Percentiles rank a stretch among this genome's conserved stretches.
Evolutionary conservation across 2,329 filamentous ascomycete species (phyloP).

Genomic region (Colletotrichum incanum): DNA sequence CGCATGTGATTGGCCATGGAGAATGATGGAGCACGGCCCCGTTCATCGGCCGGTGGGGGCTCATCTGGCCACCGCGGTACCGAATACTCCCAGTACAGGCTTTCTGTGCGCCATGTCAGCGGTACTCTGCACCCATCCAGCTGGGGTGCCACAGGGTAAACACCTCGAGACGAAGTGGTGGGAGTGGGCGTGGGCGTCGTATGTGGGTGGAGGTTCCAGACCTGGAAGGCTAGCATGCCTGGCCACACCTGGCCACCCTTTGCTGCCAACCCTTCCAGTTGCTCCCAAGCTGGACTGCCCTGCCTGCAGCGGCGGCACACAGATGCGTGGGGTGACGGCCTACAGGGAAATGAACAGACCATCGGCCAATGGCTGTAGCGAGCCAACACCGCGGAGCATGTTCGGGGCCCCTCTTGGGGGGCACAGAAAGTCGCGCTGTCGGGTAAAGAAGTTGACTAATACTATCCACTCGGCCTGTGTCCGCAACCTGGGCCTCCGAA

Average conservation of each 20-base stretch:
- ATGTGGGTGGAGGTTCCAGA: conserved; percentile 29
- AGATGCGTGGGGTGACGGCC: conserved; percentile 28
- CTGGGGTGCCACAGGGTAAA: not conserved
- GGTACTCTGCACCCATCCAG: conserved; percentile 15
- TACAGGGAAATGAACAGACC: conserved; percentile 26
- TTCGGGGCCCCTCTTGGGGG: conserved; percentile 19
- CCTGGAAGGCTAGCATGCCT: conserved; percentile 5
- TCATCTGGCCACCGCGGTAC: conserved; percentile 10
- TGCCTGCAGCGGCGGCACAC: conserved; percentile 15
- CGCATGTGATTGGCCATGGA: conserved; percentile 13
- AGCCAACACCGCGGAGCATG: conserved; percentile 28
- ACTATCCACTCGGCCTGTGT: conserved; percentile 40
- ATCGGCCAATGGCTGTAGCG: conserved; percentile 30
- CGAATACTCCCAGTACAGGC: not conserved
- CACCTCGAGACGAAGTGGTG: conserved; percentile 3
- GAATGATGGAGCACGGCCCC: conserved; percentile 9
- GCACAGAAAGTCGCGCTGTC: conserved; percentile 37
- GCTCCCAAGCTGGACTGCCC: conserved; percentile 2
- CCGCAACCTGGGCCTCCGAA: conserved; percentile 35
- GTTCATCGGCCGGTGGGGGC: conserved; percentile 33
- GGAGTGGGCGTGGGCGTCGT: conserved; percentile 12
- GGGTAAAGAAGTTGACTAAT: conserved; percentile 44
- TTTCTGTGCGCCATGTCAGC: not conserved
- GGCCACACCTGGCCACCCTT: not conserved
- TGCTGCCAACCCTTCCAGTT: not conserved